Conservation (phyloP, 768 basidiomycete species). For the Auricularia sp. region DNA sequence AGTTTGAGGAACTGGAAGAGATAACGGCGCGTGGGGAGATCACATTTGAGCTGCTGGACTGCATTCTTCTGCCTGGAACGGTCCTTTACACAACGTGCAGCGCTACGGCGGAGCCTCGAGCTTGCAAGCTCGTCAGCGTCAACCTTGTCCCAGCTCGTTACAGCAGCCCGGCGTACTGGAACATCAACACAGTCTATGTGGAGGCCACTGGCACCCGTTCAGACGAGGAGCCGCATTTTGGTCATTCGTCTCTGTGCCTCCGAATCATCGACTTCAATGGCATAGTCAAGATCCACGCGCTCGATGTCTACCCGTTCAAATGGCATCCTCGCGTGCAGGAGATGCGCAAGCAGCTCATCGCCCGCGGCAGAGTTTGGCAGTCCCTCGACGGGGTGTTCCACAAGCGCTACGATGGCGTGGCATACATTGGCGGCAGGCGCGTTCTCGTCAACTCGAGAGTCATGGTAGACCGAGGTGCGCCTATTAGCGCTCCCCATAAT, state of each 20-base stretch:
- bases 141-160: not conserved
- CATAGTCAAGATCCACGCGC: constrained; percentile 36
- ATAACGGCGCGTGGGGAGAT: constrained; percentile 48
- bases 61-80: constrained; percentile 45
- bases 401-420: constrained; percentile 40
- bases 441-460: constrained; percentile 44
- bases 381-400: constrained; percentile 39
- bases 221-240: constrained; percentile 22
- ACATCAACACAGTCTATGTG: not conserved
- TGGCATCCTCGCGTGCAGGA: constrained; percentile 39
- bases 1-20: constrained; percentile 35
- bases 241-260: constrained; percentile 32
- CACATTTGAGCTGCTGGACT: constrained; percentile 44
- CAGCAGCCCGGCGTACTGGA: not conserved
- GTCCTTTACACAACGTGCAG: constrained; percentile 43
- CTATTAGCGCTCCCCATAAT: not conserved
- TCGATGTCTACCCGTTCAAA: constrained; percentile 45
- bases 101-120: constrained; percentile 41
- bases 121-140: constrained; percentile 22
- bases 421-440: not conserved
- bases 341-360: constrained; percentile 30
- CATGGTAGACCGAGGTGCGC: constrained; percentile 49
- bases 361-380: constrained; percentile 51
- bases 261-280: constrained; percentile 38
- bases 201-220: not conserved